phyloP scores from a whole-genome alignment of 2,329 filamentous ascomycete species.

The Arthrobotrys sinensis region DNA sequence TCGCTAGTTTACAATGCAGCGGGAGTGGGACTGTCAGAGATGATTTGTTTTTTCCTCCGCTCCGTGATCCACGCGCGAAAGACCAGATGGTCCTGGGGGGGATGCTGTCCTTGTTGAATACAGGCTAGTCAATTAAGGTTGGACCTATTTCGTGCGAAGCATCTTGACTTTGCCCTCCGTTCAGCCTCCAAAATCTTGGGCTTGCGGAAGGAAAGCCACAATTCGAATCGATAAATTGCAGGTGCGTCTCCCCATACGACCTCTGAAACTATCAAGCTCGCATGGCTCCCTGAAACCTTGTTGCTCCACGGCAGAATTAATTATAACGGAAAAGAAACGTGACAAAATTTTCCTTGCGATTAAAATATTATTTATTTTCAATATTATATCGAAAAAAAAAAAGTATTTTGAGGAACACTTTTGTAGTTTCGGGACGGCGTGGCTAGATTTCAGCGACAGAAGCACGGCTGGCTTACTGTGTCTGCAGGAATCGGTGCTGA shows the following conservation, averaged over 20 bases:
- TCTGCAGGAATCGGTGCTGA: slow-evolving; percentile 39
- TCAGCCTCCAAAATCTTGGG: slow-evolving; percentile 57
- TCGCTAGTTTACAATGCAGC: slow-evolving; percentile 58
- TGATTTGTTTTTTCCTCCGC: slow-evolving; percentile 49
- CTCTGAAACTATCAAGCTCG: slow-evolving; percentile 61
- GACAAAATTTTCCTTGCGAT: slow-evolving; percentile 32
- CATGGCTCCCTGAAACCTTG: slow-evolving; percentile 57
- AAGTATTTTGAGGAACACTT: slow-evolving; percentile 19
- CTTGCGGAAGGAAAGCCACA: slow-evolving; percentile 59
- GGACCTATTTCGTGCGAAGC: slow-evolving; percentile 52
- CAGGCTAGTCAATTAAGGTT: slow-evolving; percentile 41
- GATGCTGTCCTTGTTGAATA: slow-evolving; percentile 43
- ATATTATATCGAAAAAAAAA: not conserved
- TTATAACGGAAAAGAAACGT: slow-evolving; percentile 54
- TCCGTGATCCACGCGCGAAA: slow-evolving; percentile 58
- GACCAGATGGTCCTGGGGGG: slow-evolving; percentile 60
- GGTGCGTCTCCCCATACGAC: slow-evolving; percentile 56
- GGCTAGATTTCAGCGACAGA: slow-evolving; percentile 11
- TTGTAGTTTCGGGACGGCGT: slow-evolving; percentile 14
- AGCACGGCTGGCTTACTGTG: slow-evolving; percentile 1
- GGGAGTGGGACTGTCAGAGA: slow-evolving; percentile 59
- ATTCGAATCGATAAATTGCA: slow-evolving; percentile 61
- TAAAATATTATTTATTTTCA: slow-evolving; percentile 21
- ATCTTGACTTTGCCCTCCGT: slow-evolving; percentile 58
- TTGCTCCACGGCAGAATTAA: slow-evolving; percentile 53